phyloP scores from a whole-genome alignment of 2,329 filamentous ascomycete genomes.

The Clarireedia paspali region DNA sequence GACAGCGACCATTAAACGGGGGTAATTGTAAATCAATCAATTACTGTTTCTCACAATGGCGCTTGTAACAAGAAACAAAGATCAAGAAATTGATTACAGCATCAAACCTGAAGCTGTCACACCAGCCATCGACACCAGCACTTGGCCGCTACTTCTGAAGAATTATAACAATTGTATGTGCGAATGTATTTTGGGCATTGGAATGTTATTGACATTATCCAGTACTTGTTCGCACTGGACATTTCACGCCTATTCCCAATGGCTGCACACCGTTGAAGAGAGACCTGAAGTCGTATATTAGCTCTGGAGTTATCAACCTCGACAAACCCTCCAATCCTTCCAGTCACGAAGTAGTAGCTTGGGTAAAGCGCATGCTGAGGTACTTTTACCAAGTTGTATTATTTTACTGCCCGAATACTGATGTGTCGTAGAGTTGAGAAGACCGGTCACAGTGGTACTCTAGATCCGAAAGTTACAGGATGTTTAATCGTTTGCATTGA shows the following conservation, averaged over 20 bases:
- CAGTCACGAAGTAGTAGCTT: slow-evolving; percentile 97
- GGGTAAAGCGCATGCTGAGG: slow-evolving; percentile 96
- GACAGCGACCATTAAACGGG: slow-evolving; percentile 1
- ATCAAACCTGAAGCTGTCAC: slow-evolving; percentile 88
- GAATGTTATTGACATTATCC: slow-evolving; percentile 21
- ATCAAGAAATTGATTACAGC: slow-evolving; percentile 60
- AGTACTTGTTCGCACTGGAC: slow-evolving; percentile 89
- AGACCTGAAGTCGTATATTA: slow-evolving; percentile 95
- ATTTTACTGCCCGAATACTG: slow-evolving; percentile 2
- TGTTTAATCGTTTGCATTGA: slow-evolving; percentile 94
- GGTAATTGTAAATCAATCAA: slow-evolving; percentile 7
- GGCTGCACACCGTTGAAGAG: slow-evolving; percentile 87
- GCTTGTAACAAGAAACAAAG: slow-evolving; percentile 40
- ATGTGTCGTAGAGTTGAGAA: slow-evolving; percentile 66
- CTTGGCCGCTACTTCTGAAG: slow-evolving; percentile 90
- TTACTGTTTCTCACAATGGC: slow-evolving; percentile 29
- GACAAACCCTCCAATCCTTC: slow-evolving; percentile 97
- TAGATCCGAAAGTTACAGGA: slow-evolving; percentile 96
- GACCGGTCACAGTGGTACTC: slow-evolving; percentile 95
- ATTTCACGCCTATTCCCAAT: slow-evolving; percentile 94
- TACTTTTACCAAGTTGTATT: slow-evolving; percentile 31
- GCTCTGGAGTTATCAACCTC: slow-evolving; percentile 96
- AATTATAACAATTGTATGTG: slow-evolving; percentile 86
- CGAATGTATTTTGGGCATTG: slow-evolving; percentile 10
- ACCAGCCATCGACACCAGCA: slow-evolving; percentile 74